A percentile compares a stretch with the other conserved stretches of the same genome.
These are phyloP conservation scores for Hypoxylon fragiforme DNA, from an alignment of 495 filamentous ascomycete genomes.

Conservation along the genomic window DNA sequence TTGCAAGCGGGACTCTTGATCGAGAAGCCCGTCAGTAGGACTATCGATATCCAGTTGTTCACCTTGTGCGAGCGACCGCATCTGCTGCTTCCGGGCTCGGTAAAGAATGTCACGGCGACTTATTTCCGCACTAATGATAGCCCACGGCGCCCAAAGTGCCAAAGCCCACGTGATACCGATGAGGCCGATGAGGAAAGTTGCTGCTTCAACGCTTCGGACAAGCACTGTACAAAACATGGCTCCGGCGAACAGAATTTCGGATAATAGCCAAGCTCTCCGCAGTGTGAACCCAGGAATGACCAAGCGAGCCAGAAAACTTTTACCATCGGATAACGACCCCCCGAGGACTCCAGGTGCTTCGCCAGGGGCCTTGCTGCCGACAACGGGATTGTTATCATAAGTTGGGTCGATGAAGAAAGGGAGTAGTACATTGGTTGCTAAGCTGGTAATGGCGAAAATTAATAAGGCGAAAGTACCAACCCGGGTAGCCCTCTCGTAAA, in stretches of 20 bases:
- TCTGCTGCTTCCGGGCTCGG: slow-evolving; percentile 53
- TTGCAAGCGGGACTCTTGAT: slow-evolving; percentile 32
- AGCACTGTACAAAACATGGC: slow-evolving; percentile 83
- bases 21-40: slow-evolving; percentile 11
- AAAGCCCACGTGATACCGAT: slow-evolving; percentile 88
- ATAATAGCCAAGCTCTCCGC: slow-evolving; percentile 80
- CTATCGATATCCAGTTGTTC: slow-evolving; percentile 1
- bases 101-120: slow-evolving; percentile 72
- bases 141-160: slow-evolving; percentile 89
- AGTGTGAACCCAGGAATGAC: slow-evolving; percentile 81
- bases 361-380: slow-evolving; percentile 20
- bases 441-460: slow-evolving; percentile 82
- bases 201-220: slow-evolving; percentile 64
- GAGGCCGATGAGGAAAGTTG: slow-evolving; percentile 72
- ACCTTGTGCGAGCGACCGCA: slow-evolving; percentile 27
- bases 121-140: slow-evolving; percentile 87
- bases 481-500: slow-evolving; percentile 82
- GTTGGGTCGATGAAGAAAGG: slow-evolving; percentile 81
- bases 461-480: slow-evolving; percentile 82
- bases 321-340: slow-evolving; percentile 38
- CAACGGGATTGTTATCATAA: slow-evolving; percentile 53
- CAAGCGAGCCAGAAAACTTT: slow-evolving; percentile 56
- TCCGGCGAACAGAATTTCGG: slow-evolving; percentile 74
- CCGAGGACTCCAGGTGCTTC: slow-evolving; percentile 26
- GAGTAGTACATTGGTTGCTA: slow-evolving; percentile 75